Evolutionary conservation across 2,329 filamentous ascomycete species (phyloP).

Genomic region (Microdochium trichocladiopsis): DNA sequence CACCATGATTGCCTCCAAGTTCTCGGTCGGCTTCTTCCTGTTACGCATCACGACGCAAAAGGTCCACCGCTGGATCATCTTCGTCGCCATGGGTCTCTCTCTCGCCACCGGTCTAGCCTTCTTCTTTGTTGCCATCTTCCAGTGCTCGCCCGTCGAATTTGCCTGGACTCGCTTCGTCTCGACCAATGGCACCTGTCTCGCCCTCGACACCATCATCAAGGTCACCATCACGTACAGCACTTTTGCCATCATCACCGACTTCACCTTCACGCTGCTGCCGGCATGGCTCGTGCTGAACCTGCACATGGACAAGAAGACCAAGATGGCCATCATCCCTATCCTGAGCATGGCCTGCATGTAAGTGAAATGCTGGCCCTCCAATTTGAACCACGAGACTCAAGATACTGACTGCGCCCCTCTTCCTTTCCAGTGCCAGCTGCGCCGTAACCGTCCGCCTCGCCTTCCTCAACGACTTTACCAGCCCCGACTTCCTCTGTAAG

Average conservation of each 20-base stretch:
- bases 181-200: conserved; percentile 12
- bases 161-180: conserved; percentile 9
- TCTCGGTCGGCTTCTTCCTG: conserved; percentile 11
- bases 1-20: not conserved
- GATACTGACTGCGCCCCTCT: not conserved
- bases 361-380: not conserved
- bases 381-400: not conserved
- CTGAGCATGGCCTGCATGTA: conserved; percentile 38
- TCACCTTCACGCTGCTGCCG: conserved; percentile 33
- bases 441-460: conserved; percentile 12
- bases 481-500: conserved; percentile 11
- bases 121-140: conserved; percentile 11
- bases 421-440: conserved; percentile 8
- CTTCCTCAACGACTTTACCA: conserved; percentile 8
- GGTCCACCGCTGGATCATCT: conserved; percentile 9
- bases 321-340: conserved; percentile 37
- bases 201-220: conserved; percentile 28
- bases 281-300: conserved; percentile 38
- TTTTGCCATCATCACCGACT: conserved; percentile 29
- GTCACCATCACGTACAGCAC: conserved; percentile 36
- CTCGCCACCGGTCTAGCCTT: conserved; percentile 9
- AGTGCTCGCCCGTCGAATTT: conserved; percentile 10
- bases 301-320: conserved; percentile 38
- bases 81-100: conserved; percentile 6
- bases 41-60: conserved; percentile 10